phyloP scores from a whole-genome alignment of 1,139 yeast species.

The Suhomyces taliae region DNA sequence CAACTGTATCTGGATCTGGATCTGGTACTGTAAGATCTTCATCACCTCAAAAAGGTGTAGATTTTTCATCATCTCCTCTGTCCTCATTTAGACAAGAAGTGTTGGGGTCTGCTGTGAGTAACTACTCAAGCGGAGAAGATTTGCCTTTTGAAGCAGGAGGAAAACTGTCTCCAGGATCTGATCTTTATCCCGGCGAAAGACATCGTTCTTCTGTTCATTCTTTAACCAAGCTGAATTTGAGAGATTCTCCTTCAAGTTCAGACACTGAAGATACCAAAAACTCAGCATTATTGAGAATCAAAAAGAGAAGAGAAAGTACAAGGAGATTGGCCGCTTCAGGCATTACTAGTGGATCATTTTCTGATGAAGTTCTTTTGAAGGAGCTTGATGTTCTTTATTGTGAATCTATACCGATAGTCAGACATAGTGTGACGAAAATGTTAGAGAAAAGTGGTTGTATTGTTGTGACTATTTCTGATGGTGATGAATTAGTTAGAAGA shows the following conservation, averaged over 20 bases:
- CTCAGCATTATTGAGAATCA: constrained; percentile 56
- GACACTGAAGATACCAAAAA: constrained; percentile 64
- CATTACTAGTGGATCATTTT: constrained; percentile 12
- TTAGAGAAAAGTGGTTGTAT: constrained; percentile 76
- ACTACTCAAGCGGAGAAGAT: constrained; percentile 42
- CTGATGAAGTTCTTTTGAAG: constrained; percentile 5
- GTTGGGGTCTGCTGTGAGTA: constrained; percentile 35
- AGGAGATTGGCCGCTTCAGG: constrained; percentile 28
- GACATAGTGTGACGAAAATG: constrained; percentile 65
- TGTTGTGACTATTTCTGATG: constrained; percentile 75
- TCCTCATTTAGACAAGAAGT: constrained; percentile 30
- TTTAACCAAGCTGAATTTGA: constrained; percentile 30
- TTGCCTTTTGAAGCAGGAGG: constrained; percentile 24
- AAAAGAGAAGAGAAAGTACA: constrained; percentile 56
- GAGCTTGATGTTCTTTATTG: constrained; percentile 73
- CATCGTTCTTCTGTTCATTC: constrained; percentile 33
- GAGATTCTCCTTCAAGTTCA: constrained; percentile 66
- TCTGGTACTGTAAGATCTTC: constrained; percentile 20
- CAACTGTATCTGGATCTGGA: constrained; percentile 9
- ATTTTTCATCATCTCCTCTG: constrained; percentile 21
- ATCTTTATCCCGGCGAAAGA: constrained; percentile 11
- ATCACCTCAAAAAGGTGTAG: constrained; percentile 23
- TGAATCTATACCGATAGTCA: constrained; percentile 82
- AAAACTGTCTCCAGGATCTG: constrained; percentile 18
- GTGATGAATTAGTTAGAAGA: constrained; percentile 78